Evolutionary conservation across 148 eudicot genomes (phyloP), one percentile per base, ranked within the genome.

Genomic region (Rhododendron williamsianum): DNA sequence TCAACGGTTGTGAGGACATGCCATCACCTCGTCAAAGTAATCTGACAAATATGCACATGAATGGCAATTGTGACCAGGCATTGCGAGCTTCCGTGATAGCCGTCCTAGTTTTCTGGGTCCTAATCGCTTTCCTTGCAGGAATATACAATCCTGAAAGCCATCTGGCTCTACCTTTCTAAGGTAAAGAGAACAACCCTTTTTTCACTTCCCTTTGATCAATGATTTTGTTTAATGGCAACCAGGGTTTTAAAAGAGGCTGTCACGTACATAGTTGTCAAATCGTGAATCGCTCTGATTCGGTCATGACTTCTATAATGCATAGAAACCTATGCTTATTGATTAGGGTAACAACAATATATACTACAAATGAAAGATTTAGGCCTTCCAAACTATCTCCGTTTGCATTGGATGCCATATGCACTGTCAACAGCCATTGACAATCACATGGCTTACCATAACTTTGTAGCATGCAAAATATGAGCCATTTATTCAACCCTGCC

Each of bases 71-170:
- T 48, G 93, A 90, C 67, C 93, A 87, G 43, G 78, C 90, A 35
- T 60, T 96, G 83, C 90, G 94, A 88, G 88, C 90, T 78, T 94
- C 92, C n/a, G 90, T 95, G 16, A 80, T 96, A 19, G 94, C 95
- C 80, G 79, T 95, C 76, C 95, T 95, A 81, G 90, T 96, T 73
- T 52, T 95, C 81, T 91, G 93, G 90, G 91, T 91, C 67, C 81
- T 95, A 80, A 84, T 94, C 41, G 94, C 93, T 81, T 87, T 94
- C 67, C 46, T 94, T 0, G 91, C 89, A 15, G 94, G 94, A 71
- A 67, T 93, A 27, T 90, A 81, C 71, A 92, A 94, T 78, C 87
- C 90, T 3, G 92, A 91, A 86, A 92, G 80, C 82, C 82, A 83
- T 78, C 91, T 89, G 30, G 78, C 74, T 83, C 86, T 85, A 71